Evolutionary conservation across 1,139 yeast species (phyloP).

Genomic region (Maudiozyma humilis): DNA sequence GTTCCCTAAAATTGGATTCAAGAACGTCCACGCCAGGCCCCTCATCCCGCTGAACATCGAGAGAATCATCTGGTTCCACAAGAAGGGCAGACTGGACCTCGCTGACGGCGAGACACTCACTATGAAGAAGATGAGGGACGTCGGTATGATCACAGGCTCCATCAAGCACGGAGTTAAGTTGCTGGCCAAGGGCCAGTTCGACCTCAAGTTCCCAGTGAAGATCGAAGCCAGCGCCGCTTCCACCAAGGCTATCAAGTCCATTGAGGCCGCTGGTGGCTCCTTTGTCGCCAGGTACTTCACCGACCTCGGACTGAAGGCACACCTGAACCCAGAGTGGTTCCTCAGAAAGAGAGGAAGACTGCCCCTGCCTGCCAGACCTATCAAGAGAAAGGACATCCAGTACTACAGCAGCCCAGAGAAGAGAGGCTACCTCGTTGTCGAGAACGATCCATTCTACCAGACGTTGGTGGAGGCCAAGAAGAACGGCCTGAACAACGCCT

Average conservation of each 20-base stretch:
- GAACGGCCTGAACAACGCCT: conserved; percentile 20
- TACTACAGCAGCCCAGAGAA: conserved; percentile 65
- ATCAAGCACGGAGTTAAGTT: conserved; percentile 76
- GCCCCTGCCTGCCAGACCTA: conserved; percentile 83
- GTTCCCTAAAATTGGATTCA: conserved; percentile 87
- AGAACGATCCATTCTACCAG: conserved; percentile 29
- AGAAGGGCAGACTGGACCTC: conserved; percentile 61
- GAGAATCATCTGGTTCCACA: conserved; percentile 53
- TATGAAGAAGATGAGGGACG: conserved; percentile 62
- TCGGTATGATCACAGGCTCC: conserved; percentile 65
- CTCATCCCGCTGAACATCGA: conserved; percentile 49
- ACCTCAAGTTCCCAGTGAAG: conserved; percentile 51
- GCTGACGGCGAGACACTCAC: conserved; percentile 48
- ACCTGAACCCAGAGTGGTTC: conserved; percentile 66
- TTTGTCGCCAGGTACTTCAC: conserved; percentile 70
- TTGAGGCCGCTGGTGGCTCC: conserved; percentile 64
- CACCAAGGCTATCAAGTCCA: conserved; percentile 57
- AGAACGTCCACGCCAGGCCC: conserved; percentile 45
- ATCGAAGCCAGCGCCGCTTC: conserved; percentile 83
- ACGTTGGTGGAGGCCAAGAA: conserved; percentile 24
- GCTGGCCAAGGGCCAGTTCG: conserved; percentile 57
- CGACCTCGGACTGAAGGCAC: conserved; percentile 58
- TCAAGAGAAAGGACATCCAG: conserved; percentile 68
- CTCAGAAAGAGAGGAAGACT: conserved; percentile 63
- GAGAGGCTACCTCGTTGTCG: conserved; percentile 61